Conservation (phyloP, 225 moss, liverwort and hornwort genomes). For the Ulota crispa region DNA sequence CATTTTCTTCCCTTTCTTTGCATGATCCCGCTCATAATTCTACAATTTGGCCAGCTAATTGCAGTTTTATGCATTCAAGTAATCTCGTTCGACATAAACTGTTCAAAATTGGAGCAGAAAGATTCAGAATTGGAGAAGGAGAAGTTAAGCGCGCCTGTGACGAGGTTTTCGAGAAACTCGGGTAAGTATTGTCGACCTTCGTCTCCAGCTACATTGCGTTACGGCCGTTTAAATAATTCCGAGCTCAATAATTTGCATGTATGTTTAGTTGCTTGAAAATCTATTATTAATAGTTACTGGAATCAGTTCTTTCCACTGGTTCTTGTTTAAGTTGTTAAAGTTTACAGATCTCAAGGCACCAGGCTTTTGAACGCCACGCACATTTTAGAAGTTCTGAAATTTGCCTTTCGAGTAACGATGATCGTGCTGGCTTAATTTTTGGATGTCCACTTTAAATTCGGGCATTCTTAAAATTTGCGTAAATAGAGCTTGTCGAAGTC, state of each 20-base stretch:
- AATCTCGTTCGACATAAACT: not conserved
- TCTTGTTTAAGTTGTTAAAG: not conserved
- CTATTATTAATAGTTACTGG: not conserved
- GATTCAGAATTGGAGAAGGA: not conserved
- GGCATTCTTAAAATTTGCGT: too few species aligned
- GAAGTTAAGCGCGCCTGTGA: not conserved
- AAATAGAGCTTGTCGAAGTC: not conserved
- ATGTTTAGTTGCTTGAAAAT: not conserved
- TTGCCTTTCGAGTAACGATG: not conserved
- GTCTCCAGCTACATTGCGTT: not conserved
- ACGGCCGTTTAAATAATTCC: not conserved
- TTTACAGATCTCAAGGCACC: not conserved
- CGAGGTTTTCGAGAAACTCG: not conserved
- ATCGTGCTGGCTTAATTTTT: not conserved
- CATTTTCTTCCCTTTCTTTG: too few species aligned
- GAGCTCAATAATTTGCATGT: not conserved
- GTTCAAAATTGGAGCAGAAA: not conserved
- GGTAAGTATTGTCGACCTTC: not conserved
- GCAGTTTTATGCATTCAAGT: not conserved
- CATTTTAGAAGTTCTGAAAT: not conserved
- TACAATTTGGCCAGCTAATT: not conserved
- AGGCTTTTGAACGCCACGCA: too few species aligned
- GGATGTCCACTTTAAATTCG: not conserved
- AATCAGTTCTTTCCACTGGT: too few species aligned
- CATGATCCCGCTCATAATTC: too few species aligned